phyloP scores from a whole-genome alignment of 345 rosid species.

The Rhodomyrtus tomentosa region DNA sequence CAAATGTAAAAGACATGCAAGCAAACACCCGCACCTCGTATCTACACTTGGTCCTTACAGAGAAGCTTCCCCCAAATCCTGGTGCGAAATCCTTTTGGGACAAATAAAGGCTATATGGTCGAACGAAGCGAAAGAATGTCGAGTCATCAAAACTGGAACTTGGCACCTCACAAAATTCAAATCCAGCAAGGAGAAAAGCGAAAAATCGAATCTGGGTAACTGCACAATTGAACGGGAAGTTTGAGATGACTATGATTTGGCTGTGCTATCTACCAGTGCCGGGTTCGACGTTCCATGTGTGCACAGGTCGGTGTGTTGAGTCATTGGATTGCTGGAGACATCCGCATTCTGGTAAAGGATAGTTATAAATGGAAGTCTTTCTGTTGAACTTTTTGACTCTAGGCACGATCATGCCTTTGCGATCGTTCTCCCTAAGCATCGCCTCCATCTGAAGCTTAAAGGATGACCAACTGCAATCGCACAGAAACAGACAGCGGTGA shows the following conservation, averaged over 20 bases:
- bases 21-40: not conserved
- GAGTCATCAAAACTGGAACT: not conserved
- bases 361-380: conserved; percentile 72
- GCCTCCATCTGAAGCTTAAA: conserved; percentile 55
- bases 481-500: not conserved
- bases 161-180: not conserved
- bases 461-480: conserved; percentile 59
- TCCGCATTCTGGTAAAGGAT: conserved; percentile 79
- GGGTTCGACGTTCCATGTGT: not conserved
- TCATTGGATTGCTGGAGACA: conserved; percentile 54
- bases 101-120: not conserved
- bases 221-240: not conserved
- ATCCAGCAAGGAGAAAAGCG: not conserved
- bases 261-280: not conserved
- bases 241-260: not conserved
- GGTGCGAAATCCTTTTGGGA: not conserved
- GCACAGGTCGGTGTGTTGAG: conserved; percentile 1
- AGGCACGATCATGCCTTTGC: conserved; percentile 77
- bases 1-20: not conserved
- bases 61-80: not conserved
- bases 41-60: not conserved
- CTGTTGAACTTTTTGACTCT: conserved; percentile 70
- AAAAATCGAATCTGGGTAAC: not conserved
- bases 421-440: conserved; percentile 76
- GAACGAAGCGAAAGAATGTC: not conserved